Evolutionary conservation across 768 basidiomycete species (phyloP).

Genomic region (Mycena albidolilacea): DNA sequence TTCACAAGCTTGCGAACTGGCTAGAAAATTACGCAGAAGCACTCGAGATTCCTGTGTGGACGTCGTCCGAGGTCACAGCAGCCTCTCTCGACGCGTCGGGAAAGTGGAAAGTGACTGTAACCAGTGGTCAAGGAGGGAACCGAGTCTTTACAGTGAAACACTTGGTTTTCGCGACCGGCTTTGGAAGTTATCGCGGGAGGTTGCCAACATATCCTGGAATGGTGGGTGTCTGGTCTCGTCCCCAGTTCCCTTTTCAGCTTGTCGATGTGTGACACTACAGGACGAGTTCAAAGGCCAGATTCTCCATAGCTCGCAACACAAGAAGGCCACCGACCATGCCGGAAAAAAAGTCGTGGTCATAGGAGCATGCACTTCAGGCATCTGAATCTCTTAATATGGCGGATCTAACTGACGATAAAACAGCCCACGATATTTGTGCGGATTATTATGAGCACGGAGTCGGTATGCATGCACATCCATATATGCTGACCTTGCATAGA

Average conservation of each 20-base stretch:
- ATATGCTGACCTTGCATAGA: neutral
- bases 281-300: slow-evolving; percentile 75
- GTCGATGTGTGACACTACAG: slow-evolving; percentile 44
- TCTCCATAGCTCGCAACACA: slow-evolving; percentile 72
- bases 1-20: slow-evolving; percentile 71
- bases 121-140: slow-evolving; percentile 51
- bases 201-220: slow-evolving; percentile 64
- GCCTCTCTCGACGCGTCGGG: slow-evolving; percentile 49
- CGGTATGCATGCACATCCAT: slow-evolving; percentile 40
- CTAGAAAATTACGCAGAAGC: slow-evolving; percentile 73
- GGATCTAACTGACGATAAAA: neutral
- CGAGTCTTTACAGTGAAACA: slow-evolving; percentile 63
- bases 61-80: slow-evolving; percentile 55
- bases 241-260: neutral
- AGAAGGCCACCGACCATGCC: slow-evolving; percentile 65
- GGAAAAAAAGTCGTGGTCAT: slow-evolving; percentile 83
- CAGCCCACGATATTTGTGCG: slow-evolving; percentile 62
- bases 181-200: slow-evolving; percentile 61
- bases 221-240: slow-evolving; percentile 44
- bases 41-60: slow-evolving; percentile 78
- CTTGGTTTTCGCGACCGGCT: slow-evolving; percentile 68
- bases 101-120: slow-evolving; percentile 61
- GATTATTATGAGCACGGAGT: slow-evolving; percentile 63
- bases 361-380: slow-evolving; percentile 71
- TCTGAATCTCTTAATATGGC: neutral